Percentiles rank a stretch among this genome's conserved stretches.
phyloP scores from a whole-genome alignment of 768 basidiomycete genomes.

The Phaeotremella skinneri region DNA sequence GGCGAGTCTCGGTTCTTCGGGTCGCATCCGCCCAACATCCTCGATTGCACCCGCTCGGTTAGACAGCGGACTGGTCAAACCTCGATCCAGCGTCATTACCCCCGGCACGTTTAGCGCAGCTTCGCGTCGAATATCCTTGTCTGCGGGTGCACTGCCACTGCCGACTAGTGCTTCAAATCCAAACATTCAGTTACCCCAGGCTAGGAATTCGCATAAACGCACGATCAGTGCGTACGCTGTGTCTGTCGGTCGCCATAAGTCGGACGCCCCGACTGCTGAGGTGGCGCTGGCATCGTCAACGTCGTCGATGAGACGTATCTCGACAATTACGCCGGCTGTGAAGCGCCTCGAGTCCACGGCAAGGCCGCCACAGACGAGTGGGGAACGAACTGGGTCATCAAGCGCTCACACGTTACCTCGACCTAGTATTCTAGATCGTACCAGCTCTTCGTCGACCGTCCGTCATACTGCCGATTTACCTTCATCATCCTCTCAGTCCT shows the following conservation, averaged over 20 bases:
- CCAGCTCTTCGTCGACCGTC: neutral
- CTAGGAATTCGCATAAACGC: neutral
- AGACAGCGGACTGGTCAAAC: neutral
- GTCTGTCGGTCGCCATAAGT: neutral
- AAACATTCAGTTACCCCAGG: constrained; percentile 3
- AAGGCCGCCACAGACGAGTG: no score
- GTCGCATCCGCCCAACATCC: constrained; percentile 7
- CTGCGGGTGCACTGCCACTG: constrained; percentile 29
- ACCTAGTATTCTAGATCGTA: constrained; percentile 1
- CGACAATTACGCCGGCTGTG: constrained; percentile 1
- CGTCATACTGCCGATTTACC: neutral
- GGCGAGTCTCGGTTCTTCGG: neutral
- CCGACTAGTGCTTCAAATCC: constrained; percentile 18
- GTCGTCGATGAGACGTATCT: constrained; percentile 2
- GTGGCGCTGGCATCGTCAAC: neutral
- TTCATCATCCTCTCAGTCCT: neutral
- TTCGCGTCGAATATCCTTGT: constrained; percentile 31
- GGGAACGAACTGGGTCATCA: neutral
- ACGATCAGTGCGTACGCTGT: neutral
- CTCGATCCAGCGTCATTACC: neutral
- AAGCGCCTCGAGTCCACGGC: no score
- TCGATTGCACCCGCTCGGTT: neutral
- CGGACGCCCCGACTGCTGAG: neutral
- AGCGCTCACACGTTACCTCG: constrained; percentile 4
- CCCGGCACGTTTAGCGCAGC: neutral